Evolutionary conservation across 805 yeast species (phyloP).

Genomic region (Candida dajiaensis): DNA sequence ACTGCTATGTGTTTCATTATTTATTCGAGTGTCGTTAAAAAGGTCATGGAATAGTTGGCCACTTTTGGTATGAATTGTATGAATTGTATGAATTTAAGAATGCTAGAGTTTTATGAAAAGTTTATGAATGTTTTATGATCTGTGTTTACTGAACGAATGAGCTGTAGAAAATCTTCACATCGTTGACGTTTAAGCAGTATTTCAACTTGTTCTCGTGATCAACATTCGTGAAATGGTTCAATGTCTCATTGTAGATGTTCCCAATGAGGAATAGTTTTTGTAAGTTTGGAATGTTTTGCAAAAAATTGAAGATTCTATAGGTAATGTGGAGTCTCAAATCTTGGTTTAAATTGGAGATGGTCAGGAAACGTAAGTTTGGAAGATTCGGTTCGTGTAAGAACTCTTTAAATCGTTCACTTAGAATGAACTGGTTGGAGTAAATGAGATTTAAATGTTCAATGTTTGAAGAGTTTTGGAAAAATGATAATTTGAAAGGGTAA

Average conservation of each 20-base stretch:
- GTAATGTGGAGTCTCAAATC: slow-evolving; percentile 27
- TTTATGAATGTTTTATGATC: no score
- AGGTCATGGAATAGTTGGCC: not conserved
- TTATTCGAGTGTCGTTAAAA: not conserved
- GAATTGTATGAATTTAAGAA: not conserved
- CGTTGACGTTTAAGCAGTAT: slow-evolving; percentile 23
- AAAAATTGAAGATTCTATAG: slow-evolving; percentile 25
- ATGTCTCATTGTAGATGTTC: slow-evolving; percentile 29
- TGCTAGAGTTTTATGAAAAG: slow-evolving; percentile 5
- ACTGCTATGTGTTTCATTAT: not conserved
- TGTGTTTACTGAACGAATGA: slow-evolving; percentile 26
- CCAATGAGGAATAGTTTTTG: slow-evolving; percentile 26
- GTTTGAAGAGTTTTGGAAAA: slow-evolving; percentile 21
- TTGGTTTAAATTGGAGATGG: slow-evolving; percentile 25
- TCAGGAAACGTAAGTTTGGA: slow-evolving; percentile 20
- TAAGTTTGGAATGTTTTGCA: slow-evolving; percentile 27
- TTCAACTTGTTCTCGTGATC: slow-evolving; percentile 24
- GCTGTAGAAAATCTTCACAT: slow-evolving; percentile 29
- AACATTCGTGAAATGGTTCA: slow-evolving; percentile 23
- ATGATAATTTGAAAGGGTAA: slow-evolving; percentile 42
- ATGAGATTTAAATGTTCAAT: slow-evolving; percentile 21
- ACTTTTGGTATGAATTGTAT: no score
- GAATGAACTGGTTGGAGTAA: slow-evolving; percentile 28
- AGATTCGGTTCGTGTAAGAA: slow-evolving; percentile 26
- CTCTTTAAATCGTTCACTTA: slow-evolving; percentile 30